Conservation (phyloP, 2,329 filamentous ascomycete species). For the Macrophomina phaseolina region DNA sequence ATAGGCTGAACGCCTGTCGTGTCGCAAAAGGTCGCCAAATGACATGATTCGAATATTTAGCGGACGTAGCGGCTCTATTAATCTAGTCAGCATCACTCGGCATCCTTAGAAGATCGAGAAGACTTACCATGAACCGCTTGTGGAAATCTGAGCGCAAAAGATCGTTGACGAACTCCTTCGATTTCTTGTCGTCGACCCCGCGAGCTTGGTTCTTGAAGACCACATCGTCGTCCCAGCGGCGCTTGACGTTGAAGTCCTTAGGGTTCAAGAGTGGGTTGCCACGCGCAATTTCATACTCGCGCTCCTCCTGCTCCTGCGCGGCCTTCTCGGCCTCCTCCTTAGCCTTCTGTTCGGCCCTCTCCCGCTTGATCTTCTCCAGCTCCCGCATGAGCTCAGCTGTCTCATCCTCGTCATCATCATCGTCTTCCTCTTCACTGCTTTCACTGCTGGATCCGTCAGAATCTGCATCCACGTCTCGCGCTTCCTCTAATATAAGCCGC, state of each 20-base stretch:
- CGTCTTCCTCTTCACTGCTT: slow-evolving; percentile 59
- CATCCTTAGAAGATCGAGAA: neutral
- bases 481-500: slow-evolving; percentile 80
- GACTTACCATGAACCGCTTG: slow-evolving; percentile 85
- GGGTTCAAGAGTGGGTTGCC: slow-evolving; percentile 90
- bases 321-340: slow-evolving; percentile 81
- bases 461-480: slow-evolving; percentile 84
- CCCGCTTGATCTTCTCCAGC: slow-evolving; percentile 89
- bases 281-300: slow-evolving; percentile 85
- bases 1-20: slow-evolving; percentile 12
- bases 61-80: slow-evolving; percentile 45
- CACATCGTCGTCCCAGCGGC: slow-evolving; percentile 95
- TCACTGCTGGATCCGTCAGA: slow-evolving; percentile 67
- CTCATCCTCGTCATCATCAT: slow-evolving; percentile 68
- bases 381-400: slow-evolving; percentile 90
- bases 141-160: slow-evolving; percentile 95
- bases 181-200: slow-evolving; percentile 88
- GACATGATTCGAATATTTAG: slow-evolving; percentile 33
- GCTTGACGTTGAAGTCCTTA: slow-evolving; percentile 89
- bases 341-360: slow-evolving; percentile 80
- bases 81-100: neutral
- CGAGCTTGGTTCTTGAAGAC: slow-evolving; percentile 99
- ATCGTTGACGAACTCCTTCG: slow-evolving; percentile 98
- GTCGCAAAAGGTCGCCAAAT: neutral
- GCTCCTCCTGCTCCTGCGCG: slow-evolving; percentile 80